These are phyloP conservation scores for Vaccinium darrowii DNA, from an alignment of 148 eudicot species.

Conservation along the genomic window DNA sequence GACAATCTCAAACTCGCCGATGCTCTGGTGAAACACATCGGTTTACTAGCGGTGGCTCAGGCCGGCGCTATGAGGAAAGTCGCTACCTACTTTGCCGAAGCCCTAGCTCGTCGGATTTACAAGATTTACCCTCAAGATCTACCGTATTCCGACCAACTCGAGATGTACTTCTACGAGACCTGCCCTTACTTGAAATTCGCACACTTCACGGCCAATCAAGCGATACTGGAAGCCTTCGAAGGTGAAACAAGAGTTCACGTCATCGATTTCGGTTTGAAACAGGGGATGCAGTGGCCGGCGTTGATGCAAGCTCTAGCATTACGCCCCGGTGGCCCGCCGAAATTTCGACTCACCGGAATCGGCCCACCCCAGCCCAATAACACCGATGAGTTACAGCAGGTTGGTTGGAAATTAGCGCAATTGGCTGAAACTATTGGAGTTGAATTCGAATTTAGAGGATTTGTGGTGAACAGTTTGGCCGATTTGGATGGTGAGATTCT, in stretches of 20 bases:
- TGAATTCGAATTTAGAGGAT: conserved; percentile 69
- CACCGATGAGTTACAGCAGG: conserved; percentile 63
- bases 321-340: conserved; percentile 76
- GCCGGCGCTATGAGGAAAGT: conserved; percentile 84
- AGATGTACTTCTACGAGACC: conserved; percentile 82
- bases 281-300: conserved; percentile 98
- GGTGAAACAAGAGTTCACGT: conserved; percentile 65
- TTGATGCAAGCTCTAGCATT: conserved; percentile 79
- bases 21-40: conserved; percentile 66
- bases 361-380: conserved; percentile 86
- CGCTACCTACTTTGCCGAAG: conserved; percentile 79
- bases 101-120: conserved; percentile 75
- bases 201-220: conserved; percentile 91
- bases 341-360: conserved; percentile 69
- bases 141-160: conserved; percentile 48
- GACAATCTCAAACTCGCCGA: conserved; percentile 56
- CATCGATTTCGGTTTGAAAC: conserved; percentile 81
- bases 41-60: conserved; percentile 65
- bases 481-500: conserved; percentile 59
- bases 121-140: conserved; percentile 47
- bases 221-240: conserved; percentile 75
- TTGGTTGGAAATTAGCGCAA: conserved; percentile 80
- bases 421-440: conserved; percentile 67
- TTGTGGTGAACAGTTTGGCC: conserved; percentile 59
- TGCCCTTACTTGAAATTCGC: conserved; percentile 89